A percentile compares a stretch with the other conserved stretches of the same genome.
These are phyloP conservation scores for Tolypocladium ophioglossoides DNA, from an alignment of 2,329 filamentous ascomycete genomes.

Conservation along the genomic window DNA sequence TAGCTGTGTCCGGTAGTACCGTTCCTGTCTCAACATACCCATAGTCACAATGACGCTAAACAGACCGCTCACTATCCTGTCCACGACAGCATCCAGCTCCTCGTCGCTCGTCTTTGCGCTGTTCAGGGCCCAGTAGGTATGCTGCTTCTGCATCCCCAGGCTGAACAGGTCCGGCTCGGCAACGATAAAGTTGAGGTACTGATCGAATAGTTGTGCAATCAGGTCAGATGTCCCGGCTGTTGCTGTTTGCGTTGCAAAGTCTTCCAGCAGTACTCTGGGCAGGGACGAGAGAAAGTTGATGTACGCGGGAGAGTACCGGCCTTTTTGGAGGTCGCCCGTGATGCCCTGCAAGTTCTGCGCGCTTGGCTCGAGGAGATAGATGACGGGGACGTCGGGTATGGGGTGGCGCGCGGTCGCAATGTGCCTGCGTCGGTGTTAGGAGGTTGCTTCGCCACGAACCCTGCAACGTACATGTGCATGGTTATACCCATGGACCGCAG, in stretches of 20 bases:
- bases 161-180: slow-evolving; percentile 93
- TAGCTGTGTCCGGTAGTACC: not conserved
- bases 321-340: slow-evolving; percentile 74
- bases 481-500: slow-evolving; percentile 89
- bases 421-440: slow-evolving; percentile 41
- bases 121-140: slow-evolving; percentile 94
- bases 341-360: slow-evolving; percentile 70
- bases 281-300: slow-evolving; percentile 96
- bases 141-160: slow-evolving; percentile 78
- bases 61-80: slow-evolving; percentile 88
- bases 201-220: slow-evolving; percentile 88
- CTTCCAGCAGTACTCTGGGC: slow-evolving; percentile 80
- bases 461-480: slow-evolving; percentile 66
- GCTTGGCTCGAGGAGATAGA: slow-evolving; percentile 92
- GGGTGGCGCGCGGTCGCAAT: slow-evolving; percentile 72
- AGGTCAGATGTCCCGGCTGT: slow-evolving; percentile 75
- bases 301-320: slow-evolving; percentile 86
- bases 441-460: not conserved
- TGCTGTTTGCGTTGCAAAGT: slow-evolving; percentile 85
- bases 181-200: slow-evolving; percentile 96
- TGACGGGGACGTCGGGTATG: slow-evolving; percentile 91
- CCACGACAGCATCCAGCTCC: slow-evolving; percentile 75
- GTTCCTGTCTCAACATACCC: slow-evolving; percentile 42
- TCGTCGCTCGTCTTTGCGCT: slow-evolving; percentile 85
- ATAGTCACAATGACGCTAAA: slow-evolving; percentile 98